Percentiles rank a stretch among this genome's conserved stretches.
These are phyloP conservation scores for Phytophthora podocarpi DNA, from an alignment of 352 stramenopile species.

Conservation along the genomic window DNA sequence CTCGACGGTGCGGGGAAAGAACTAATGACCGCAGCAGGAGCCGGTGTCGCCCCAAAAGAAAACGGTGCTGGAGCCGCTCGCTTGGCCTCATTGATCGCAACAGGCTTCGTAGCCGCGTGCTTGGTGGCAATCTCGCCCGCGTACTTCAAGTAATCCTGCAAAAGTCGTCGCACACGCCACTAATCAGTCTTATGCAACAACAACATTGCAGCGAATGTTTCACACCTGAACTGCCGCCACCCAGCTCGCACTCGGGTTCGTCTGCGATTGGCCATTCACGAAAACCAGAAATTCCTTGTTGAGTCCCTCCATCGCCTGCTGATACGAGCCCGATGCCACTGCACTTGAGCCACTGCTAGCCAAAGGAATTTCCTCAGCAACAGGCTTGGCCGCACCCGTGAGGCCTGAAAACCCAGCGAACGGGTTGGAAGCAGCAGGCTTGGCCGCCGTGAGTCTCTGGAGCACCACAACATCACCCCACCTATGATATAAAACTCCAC, in stretches of 20 bases:
- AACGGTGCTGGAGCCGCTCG: conserved; percentile 25
- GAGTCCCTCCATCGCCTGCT: conserved; percentile 79
- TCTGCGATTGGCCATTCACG: conserved; percentile 63
- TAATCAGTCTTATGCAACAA: conserved; percentile 3
- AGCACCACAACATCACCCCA: conserved; percentile 3
- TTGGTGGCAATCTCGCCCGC: conserved; percentile 63
- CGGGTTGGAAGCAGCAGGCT: conserved; percentile 45
- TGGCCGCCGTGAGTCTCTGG: conserved; percentile 39
- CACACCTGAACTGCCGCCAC: conserved; percentile 58
- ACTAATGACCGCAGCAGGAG: conserved; percentile 19
- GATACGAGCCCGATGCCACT: conserved; percentile 43
- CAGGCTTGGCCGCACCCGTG: conserved; percentile 19
- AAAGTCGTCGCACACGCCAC: conserved; percentile 1
- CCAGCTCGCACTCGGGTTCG: conserved; percentile 77
- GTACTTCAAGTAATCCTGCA: conserved; percentile 80
- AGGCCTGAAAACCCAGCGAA: conserved; percentile 75
- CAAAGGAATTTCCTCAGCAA: background rate
- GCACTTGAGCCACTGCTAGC: conserved; percentile 11
- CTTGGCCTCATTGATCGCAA: conserved; percentile 47
- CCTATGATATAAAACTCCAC: background rate
- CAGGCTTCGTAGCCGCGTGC: conserved; percentile 64
- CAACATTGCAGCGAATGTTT: background rate
- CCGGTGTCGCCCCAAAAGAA: conserved; percentile 18
- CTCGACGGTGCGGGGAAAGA: conserved; percentile 16
- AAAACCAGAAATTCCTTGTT: conserved; percentile 87